Base-by-base conservation (phyloP, 164 flowering plant species). In the Echeveria elegans region DNA sequence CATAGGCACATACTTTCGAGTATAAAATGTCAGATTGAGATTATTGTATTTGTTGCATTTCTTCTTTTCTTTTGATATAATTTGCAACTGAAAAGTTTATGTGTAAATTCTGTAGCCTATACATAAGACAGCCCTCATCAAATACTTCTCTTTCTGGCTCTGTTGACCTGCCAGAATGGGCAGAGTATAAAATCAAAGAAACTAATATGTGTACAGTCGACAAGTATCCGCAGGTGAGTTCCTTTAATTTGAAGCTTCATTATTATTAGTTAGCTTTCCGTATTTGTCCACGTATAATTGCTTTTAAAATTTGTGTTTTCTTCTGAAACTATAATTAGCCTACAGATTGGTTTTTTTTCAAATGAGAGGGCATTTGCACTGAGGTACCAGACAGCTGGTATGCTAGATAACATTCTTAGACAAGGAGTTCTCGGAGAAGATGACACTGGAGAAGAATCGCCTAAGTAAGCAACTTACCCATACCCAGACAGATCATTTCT, bases 401-500 rank as follows among this genome's bases (percentile, higher is more conserved):
- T 94, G 98, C 73, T 91, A 47, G 98, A 94, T 43, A 75, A 84
- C 70, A 90, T 86, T 37, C 69, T 91, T 65, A 86, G 98, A 72
- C 86, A 82, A 74, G 98, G 98, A 43, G 92, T 94, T 36, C 82
- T 94, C 16, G 98, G 98, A 47, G 98, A 94, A 77, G 97, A 94
- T 78, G 98, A 94, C 75, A 86, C 73, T 32, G 97, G 94, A 50
- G 98, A 94, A 83, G 97, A 94, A 79, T 88, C 86, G 59, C 98
- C 98, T 11, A 94, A 75, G 98, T 89, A 66, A 78, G 83, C 75
- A 34, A 5, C 70, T 30, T 29, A 24, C 15, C 53, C 5, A 12
- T 19, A 28, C 28, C 34, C 16, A 56, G 31, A 12, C 61, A 1
- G 61, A 4, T 26, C 32, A 56, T 28, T 56, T 2, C 6, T 56